Evolutionary conservation across 2,329 filamentous ascomycete species (phyloP).

Genomic region (Beauveria varroae): DNA sequence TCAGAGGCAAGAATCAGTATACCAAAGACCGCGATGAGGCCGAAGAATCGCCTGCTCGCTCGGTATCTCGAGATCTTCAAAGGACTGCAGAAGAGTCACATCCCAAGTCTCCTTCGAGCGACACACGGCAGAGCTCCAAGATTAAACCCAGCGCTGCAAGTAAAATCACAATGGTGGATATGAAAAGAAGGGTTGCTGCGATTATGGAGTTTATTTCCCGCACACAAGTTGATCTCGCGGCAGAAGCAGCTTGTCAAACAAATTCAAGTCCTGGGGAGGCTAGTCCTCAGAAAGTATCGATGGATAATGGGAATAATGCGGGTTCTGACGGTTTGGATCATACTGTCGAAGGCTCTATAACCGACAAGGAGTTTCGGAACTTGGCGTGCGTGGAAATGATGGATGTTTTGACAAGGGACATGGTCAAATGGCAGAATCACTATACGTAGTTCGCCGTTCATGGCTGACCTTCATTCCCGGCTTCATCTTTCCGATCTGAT

Average conservation of each 20-base stretch:
- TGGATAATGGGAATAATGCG: background rate
- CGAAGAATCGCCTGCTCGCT: conserved; percentile 50
- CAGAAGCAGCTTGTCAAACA: conserved; percentile 43
- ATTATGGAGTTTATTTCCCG: conserved; percentile 87
- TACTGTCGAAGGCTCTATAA: background rate
- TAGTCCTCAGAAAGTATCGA: conserved; percentile 30
- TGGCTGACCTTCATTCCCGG: background rate
- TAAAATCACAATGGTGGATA: conserved; percentile 78
- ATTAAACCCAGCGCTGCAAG: conserved; percentile 46
- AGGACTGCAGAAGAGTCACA: conserved; percentile 30
- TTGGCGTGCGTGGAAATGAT: conserved; percentile 83
- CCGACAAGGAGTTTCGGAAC: conserved; percentile 57
- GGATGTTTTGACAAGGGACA: conserved; percentile 71
- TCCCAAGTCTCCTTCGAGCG: conserved; percentile 29
- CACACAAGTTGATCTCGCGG: conserved; percentile 80
- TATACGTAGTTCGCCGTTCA: conserved; percentile 32
- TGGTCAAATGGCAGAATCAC: conserved; percentile 79
- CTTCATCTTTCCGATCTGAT: background rate
- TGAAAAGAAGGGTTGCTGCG: conserved; percentile 73
- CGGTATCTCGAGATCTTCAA: conserved; percentile 43
- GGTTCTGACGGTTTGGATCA: conserved; percentile 10
- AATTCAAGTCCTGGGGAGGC: conserved; percentile 31
- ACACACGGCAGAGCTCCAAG: conserved; percentile 48
- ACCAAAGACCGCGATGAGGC: conserved; percentile 64
- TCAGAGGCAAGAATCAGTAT: conserved; percentile 73